phyloP scores from a whole-genome alignment of 1,284 basidiomycete genomes.

The Naganishia sp. region DNA sequence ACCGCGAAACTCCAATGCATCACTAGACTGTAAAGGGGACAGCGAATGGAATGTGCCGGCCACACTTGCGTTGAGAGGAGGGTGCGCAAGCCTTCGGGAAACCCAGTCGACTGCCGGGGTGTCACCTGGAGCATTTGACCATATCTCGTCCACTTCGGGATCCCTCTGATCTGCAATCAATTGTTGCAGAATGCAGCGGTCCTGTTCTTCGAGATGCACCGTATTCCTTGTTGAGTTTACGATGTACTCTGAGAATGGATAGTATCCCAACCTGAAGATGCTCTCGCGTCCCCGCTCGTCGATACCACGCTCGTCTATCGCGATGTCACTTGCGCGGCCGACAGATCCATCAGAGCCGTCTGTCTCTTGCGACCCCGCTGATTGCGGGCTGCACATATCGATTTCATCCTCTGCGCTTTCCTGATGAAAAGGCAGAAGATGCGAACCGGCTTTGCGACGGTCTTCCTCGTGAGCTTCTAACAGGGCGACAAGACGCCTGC shows the following conservation, averaged over 20 bases:
- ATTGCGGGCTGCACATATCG: neutral
- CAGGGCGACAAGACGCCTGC: neutral
- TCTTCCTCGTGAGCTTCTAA: neutral
- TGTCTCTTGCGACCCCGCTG: neutral
- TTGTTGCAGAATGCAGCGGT: neutral
- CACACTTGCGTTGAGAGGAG: neutral
- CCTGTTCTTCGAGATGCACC: conserved; percentile 13
- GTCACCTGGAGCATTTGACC: no score
- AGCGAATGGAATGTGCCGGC: neutral
- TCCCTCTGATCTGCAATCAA: neutral
- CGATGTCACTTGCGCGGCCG: conserved; percentile 12
- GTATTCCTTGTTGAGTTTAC: neutral
- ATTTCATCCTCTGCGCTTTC: neutral
- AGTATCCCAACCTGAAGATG: conserved; percentile 4
- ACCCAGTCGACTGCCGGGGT: no score
- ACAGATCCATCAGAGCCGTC: neutral
- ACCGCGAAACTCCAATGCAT: neutral
- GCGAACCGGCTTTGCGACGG: neutral
- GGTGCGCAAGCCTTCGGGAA: no score
- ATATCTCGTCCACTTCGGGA: neutral
- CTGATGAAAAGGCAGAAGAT: conserved; percentile 4
- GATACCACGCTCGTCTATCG: neutral
- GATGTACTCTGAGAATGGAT: conserved; percentile 1
- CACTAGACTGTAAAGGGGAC: neutral
- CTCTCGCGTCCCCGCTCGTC: neutral